Conservation (phyloP, 495 filamentous ascomycete genomes). For the Parathielavia hyrcaniae region DNA sequence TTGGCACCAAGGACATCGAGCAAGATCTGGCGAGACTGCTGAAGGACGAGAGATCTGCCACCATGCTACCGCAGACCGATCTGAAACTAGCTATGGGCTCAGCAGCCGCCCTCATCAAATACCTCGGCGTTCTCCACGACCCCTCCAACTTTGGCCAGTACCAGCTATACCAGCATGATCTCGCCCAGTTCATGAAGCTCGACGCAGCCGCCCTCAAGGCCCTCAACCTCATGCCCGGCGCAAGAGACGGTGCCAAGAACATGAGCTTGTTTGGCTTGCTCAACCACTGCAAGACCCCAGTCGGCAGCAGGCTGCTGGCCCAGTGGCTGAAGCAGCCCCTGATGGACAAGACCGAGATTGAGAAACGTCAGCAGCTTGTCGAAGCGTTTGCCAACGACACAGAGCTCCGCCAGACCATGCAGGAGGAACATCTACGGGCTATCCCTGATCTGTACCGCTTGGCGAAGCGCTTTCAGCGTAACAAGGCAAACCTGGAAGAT, state of each 20-base stretch:
- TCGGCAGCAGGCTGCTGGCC: slow-evolving; percentile 80
- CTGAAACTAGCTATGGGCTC: slow-evolving; percentile 96
- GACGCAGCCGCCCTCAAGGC: slow-evolving; percentile 92
- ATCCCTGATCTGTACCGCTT: slow-evolving; percentile 93
- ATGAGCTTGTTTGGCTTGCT: slow-evolving; percentile 94
- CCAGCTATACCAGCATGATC: slow-evolving; percentile 92
- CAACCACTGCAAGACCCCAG: slow-evolving; percentile 96
- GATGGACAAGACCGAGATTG: slow-evolving; percentile 86
- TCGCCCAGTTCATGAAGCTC: slow-evolving; percentile 97
- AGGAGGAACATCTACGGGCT: slow-evolving; percentile 90
- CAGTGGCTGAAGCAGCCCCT: slow-evolving; percentile 98
- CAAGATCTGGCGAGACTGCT: slow-evolving; percentile 85
- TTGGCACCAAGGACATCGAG: slow-evolving; percentile 88
- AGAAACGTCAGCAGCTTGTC: slow-evolving; percentile 86
- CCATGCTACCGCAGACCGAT: slow-evolving; percentile 81
- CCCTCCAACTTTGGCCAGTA: slow-evolving; percentile 93
- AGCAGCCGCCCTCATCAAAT: slow-evolving; percentile 89
- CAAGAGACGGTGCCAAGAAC: slow-evolving; percentile 87
- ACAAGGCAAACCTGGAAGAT: slow-evolving; percentile 86
- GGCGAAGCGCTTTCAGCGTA: slow-evolving; percentile 88
- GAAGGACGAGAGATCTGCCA: slow-evolving; percentile 73
- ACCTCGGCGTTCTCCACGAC: slow-evolving; percentile 85
- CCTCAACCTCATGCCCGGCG: slow-evolving; percentile 94
- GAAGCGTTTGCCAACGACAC: slow-evolving; percentile 94
- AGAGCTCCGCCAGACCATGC: slow-evolving; percentile 91